Evolutionary conservation across 352 stramenopile species (phyloP), one percentile per base, ranked within the genome.

Genomic region (Peronosclerospora sorghi): DNA sequence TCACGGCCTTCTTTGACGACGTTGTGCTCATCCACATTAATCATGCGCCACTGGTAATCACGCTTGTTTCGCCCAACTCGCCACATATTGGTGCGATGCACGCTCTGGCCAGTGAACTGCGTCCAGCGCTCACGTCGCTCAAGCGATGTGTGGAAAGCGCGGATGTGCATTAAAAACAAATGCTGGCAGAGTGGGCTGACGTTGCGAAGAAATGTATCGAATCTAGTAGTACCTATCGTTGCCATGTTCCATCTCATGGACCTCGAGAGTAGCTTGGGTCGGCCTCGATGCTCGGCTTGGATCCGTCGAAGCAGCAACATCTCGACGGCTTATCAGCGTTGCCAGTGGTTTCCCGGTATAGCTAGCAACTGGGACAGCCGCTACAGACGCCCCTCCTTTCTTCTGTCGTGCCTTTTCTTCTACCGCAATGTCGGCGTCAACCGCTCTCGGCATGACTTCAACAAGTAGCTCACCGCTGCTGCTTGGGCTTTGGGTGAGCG

Each of bases 11-110:
- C 59, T 90, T 81, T 41, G 68, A 68, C 35, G 59, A 70, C 36
- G 64, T 83, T 37, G 77, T 83, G 50, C 56, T 90, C 26, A 59
- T 90, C 24, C 77, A 90, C 62, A 66, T 86, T 35, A 86, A 90
- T 58, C 56, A 83, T 43, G 53, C 68, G 40, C 77, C 77, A 30
- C 63, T 90, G 27, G 77, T 90, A 41, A 68, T 86, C 47, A 90
- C 77, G 30, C 62, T 90, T 21, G 71, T 90, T 34, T 68, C 69
- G n/a, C 48, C 67, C 27, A 65, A 81, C 45, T 75, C 65, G 34
- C 62, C 72, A 9, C 62, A 78, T 24, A 56, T 83, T 17, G 77
- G 74, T 8, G 70, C 73, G 5, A 43, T 90, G 26, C 64, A 78
- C 26, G 66, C 71, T 14, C 51, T 90, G 12, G 68, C 70, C 1